Conservation (phyloP, 2,329 filamentous ascomycete genomes). For the Camillea tinctor region DNA sequence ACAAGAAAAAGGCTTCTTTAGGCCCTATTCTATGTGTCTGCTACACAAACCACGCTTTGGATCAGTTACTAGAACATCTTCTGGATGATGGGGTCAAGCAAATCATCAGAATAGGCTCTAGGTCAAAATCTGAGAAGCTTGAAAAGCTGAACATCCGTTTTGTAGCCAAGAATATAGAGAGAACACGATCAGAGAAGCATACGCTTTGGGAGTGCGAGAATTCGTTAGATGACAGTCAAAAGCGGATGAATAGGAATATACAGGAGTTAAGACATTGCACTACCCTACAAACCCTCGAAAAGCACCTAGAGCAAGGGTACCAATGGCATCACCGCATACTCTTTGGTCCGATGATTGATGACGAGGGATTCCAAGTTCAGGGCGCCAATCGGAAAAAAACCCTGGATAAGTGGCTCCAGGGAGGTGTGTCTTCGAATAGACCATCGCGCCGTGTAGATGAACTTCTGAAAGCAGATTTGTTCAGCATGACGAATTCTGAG, state of each 20-base stretch:
- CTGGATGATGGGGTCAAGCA: slow-evolving; percentile 45
- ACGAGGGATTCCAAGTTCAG: not conserved
- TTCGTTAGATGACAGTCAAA: slow-evolving; percentile 8
- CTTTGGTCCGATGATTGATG: slow-evolving; percentile 20
- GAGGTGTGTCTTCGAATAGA: not conserved
- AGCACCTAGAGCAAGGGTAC: slow-evolving; percentile 21
- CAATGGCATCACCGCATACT: slow-evolving; percentile 24
- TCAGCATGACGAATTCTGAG: slow-evolving; percentile 22
- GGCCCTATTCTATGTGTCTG: slow-evolving; percentile 53
- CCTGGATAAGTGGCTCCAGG: slow-evolving; percentile 22
- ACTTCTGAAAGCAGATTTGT: slow-evolving; percentile 14
- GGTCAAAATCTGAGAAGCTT: slow-evolving; percentile 54
- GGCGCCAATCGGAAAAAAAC: slow-evolving; percentile 8
- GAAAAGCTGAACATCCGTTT: slow-evolving; percentile 48
- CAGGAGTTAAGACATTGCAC: slow-evolving; percentile 14
- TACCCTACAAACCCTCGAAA: slow-evolving; percentile 13
- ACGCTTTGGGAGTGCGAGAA: slow-evolving; percentile 28
- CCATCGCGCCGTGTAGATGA: slow-evolving; percentile 4
- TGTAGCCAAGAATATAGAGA: slow-evolving; percentile 30
- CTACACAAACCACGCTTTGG: slow-evolving; percentile 51
- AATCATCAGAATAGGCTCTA: slow-evolving; percentile 61
- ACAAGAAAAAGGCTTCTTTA: slow-evolving; percentile 37
- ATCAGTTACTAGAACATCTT: slow-evolving; percentile 61
- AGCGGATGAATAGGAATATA: slow-evolving; percentile 2
- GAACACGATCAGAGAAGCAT: slow-evolving; percentile 41